Evolutionary conservation across 1,284 basidiomycete species (phyloP), one percentile per base, ranked within the genome.

Genomic region (Fomitopsis schrenkii): DNA sequence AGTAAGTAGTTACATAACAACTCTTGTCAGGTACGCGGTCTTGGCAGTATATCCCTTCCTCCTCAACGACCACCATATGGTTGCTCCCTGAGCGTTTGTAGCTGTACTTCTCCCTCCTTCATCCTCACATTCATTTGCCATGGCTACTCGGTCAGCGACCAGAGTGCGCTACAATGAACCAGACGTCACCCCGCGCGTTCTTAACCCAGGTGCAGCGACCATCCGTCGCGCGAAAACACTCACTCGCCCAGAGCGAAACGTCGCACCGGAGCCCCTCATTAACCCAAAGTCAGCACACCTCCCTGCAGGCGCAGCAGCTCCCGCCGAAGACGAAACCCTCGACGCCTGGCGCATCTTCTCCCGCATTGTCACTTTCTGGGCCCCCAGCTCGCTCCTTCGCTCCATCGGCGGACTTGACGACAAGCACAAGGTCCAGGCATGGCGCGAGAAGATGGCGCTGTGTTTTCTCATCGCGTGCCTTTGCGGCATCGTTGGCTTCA

Each of bases 381-480:
- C 95, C 4, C 96, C 96, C 15, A 82, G 86, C 54, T 82, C 88
- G 66, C 72, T 96, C 15, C 83, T 98, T 59, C 77, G 82, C 26
- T 85, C 88, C 14, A 64, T 93, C 5, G 91, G 90, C 61, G 94
- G 95, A 55, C 83, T 98, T 74, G 89, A 85, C 70, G 93, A 95
- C 73, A 83, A 84, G 72, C 79, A 84, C 58, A 80, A 87, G 62
- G 82, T 87, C 66, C 94, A 98, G 76, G 97, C 97, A 1, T 99
- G 97, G 97, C 85, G 97, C 68, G 97, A 99, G 77, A 99, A 99
- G 80, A 87, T 98, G 63, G 87, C 95, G 6, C 83, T 99, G 8
- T 98, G 95, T 74, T 87, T 91, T 74, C 89, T 97, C 70, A 92
- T 95, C 58, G 68, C 87, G 62, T 38, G 94, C 28, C 76, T 98